These are phyloP conservation scores for Pseudogymnoascus sp. DNA, from an alignment of 2,329 filamentous ascomycete species.

Conservation along the genomic window DNA sequence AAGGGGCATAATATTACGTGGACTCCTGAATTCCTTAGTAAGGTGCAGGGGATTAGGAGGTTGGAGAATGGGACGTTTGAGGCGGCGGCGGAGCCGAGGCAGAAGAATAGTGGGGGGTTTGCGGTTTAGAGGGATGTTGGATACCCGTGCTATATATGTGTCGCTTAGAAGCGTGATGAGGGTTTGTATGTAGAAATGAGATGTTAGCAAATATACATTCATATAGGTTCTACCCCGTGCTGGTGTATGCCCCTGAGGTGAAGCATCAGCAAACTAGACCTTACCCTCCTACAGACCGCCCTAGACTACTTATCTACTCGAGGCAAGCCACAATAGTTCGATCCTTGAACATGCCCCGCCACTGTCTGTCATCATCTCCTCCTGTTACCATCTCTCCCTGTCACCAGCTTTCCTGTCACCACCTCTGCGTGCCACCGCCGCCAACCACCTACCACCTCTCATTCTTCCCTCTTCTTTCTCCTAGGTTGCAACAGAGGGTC, in stretches of 20 bases:
- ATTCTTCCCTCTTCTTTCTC: neutral
- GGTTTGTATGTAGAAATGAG: neutral
- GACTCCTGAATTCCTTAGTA: constrained; percentile 53
- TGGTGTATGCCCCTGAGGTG: too few relatives aligned
- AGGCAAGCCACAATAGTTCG: too few relatives aligned
- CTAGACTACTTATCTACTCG: too few relatives aligned
- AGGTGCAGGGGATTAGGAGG: constrained; percentile 61
- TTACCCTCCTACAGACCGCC: too few relatives aligned
- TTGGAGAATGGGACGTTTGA: constrained; percentile 62
- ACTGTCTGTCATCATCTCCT: neutral
- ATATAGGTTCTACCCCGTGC: neutral
- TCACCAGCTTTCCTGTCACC: neutral
- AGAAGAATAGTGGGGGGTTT: constrained; percentile 59
- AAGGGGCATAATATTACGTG: constrained; percentile 66
- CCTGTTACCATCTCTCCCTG: neutral
- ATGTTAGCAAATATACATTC: neutral
- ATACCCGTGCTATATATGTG: neutral
- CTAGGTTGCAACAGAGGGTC: neutral
- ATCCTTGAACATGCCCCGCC: too few relatives aligned
- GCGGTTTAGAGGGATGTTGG: neutral
- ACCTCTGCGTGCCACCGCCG: neutral
- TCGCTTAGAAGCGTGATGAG: neutral
- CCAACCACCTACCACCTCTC: neutral
- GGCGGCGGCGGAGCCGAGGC: constrained; percentile 67
- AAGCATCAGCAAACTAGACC: too few relatives aligned